Evolutionary conservation across 2,329 filamentous ascomycete genomes (phyloP).

Genomic region (Rhynchosporium agropyri): DNA sequence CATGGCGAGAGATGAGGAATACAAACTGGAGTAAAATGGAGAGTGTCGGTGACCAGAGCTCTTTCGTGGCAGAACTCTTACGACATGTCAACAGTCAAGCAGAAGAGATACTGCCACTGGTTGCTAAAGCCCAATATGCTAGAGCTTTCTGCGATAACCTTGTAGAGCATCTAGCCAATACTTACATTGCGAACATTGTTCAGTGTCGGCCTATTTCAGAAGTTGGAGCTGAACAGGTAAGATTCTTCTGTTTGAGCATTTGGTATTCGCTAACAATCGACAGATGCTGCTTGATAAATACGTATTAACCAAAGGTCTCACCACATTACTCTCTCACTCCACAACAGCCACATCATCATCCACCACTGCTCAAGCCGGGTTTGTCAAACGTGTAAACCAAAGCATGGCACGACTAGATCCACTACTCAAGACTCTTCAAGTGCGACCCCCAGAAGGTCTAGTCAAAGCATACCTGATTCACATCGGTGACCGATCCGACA

Average conservation of each 20-base stretch:
- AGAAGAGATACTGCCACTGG: slow-evolving; percentile 71
- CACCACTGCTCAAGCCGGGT: slow-evolving; percentile 54
- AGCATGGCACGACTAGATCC: slow-evolving; percentile 87
- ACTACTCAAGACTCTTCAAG: slow-evolving; percentile 93
- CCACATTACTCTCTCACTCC: slow-evolving; percentile 67
- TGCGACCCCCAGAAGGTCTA: slow-evolving; percentile 87
- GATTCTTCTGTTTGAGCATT: slow-evolving; percentile 19
- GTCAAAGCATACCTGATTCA: slow-evolving; percentile 98
- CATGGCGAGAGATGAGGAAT: slow-evolving; percentile 97
- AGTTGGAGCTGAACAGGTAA: slow-evolving; percentile 86
- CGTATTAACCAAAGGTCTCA: slow-evolving; percentile 78
- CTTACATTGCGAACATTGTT: slow-evolving; percentile 82
- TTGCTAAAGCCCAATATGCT: slow-evolving; percentile 92
- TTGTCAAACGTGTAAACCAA: slow-evolving; percentile 82
- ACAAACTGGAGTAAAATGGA: slow-evolving; percentile 95
- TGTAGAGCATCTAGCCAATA: slow-evolving; percentile 81
- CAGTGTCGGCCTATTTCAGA: slow-evolving; percentile 90
- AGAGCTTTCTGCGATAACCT: slow-evolving; percentile 93
- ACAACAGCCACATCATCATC: slow-evolving; percentile 33
- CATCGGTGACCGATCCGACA: slow-evolving; percentile 88
- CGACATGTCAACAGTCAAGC: slow-evolving; percentile 71
- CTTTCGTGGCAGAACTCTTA: slow-evolving; percentile 83
- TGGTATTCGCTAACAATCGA: slow-evolving; percentile 34
- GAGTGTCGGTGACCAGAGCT: slow-evolving; percentile 88
- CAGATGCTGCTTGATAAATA: slow-evolving; percentile 97